Base-by-base conservation (phyloP, 441 rosid genomes). In the Viola pubescens region DNA sequence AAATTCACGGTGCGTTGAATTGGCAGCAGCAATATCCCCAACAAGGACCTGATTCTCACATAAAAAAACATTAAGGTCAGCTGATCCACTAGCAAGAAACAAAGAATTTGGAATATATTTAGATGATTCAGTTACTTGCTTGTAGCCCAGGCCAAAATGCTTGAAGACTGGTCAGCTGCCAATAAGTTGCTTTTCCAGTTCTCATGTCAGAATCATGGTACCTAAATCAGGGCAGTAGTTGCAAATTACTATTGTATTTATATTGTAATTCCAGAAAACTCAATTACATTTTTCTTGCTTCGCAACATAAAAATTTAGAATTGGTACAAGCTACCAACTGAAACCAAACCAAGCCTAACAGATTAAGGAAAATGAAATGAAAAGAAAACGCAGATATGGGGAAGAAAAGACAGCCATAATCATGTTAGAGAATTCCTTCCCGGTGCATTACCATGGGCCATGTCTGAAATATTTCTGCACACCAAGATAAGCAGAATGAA, bases 61-160 rank as follows among this genome's bases (percentile, higher is more conserved):
- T 65, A 71, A 56, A 54, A 54, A 52, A 74, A 50, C n/a, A 65
- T 59, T 48, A 61, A 70, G 66, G 67, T 53, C 62, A 70, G 62
- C 7, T 12, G 41, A 69, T 19, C 62, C 62, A 55, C 45, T 45
- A 56, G 43, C 50, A 39, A 26, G 26, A 16, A 56, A 52, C 34
- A 57, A 57, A 46, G 5, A 46, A 34, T 41, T 45, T 54, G 44
- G 19, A 62, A 56, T 19, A 45, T 2, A 4, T 64, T 63, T 50
- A 83, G 73, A 68, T 47, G 59, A 59, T 69, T 54, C 59, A 69
- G 38, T 66, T 52, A 67, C 75, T 64, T 75, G 77, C 98, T 87
- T 91, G 98, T 52, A 91, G 80, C 67, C 98, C 96, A 46, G 98
- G 98, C 98, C 98, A 91, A 77, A 91, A 91, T 58, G 98, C 96